Percentiles rank a stretch among this genome's conserved stretches.
phyloP scores from a whole-genome alignment of 2,329 filamentous ascomycete species.

The Pezicula radicicola region DNA sequence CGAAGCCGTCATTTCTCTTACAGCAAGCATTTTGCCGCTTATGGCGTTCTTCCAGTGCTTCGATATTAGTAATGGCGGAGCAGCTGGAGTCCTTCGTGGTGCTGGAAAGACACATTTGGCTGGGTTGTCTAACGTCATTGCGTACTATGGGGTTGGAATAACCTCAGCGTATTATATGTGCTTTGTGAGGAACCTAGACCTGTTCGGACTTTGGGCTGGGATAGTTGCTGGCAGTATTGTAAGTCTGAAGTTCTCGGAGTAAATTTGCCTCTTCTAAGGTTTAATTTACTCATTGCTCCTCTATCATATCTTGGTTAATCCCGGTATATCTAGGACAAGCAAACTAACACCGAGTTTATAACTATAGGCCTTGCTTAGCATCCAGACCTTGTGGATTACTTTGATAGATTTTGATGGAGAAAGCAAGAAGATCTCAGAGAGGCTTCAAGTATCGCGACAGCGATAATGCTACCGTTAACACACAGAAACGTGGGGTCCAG shows the following conservation, averaged over 20 bases:
- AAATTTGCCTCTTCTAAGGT: too few relatives aligned
- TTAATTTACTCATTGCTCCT: too few relatives aligned
- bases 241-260: too few relatives aligned
- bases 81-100: slow-evolving; percentile 79
- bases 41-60: slow-evolving; percentile 87
- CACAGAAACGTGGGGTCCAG: too few relatives aligned
- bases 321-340: too few relatives aligned
- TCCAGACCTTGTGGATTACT: slow-evolving; percentile 13
- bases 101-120: slow-evolving; percentile 83
- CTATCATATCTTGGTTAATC: too few relatives aligned
- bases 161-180: slow-evolving; percentile 39
- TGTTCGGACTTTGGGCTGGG: slow-evolving; percentile 18
- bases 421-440: neutral
- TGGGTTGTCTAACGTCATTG: slow-evolving; percentile 80
- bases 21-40: slow-evolving; percentile 72
- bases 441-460: neutral
- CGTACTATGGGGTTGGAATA: slow-evolving; percentile 80
- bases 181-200: slow-evolving; percentile 10
- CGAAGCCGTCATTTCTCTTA: slow-evolving; percentile 63
- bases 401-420: slow-evolving; percentile 9
- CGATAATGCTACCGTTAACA: too few relatives aligned
- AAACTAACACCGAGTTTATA: too few relatives aligned
- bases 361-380: slow-evolving; percentile 4
- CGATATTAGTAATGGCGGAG: slow-evolving; percentile 72
- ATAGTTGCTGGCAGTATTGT: slow-evolving; percentile 13